Evolutionary conservation across 495 filamentous ascomycete species (phyloP).

Genomic region (Pseudoneurospora amorphoporcata): DNA sequence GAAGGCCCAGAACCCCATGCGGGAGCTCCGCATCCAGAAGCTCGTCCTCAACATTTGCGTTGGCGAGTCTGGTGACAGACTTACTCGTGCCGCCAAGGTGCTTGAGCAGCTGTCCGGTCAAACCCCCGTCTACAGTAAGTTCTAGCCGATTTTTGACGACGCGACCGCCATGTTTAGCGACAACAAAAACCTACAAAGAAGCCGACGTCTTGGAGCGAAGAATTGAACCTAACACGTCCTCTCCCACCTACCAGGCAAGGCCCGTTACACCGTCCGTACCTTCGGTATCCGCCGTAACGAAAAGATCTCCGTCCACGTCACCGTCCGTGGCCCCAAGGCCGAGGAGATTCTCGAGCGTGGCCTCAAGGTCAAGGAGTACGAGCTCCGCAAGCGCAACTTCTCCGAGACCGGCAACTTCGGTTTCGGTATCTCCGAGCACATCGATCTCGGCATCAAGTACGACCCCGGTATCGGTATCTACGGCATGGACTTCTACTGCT

Average conservation of each 20-base stretch:
- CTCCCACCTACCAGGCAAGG: constrained; percentile 62
- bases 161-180: no score
- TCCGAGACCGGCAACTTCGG: constrained; percentile 99
- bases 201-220: neutral
- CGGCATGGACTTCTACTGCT: constrained; percentile 99
- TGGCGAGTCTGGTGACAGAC: constrained; percentile 99
- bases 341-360: constrained; percentile 99
- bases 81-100: constrained; percentile 99
- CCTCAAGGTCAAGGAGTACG: constrained; percentile 99
- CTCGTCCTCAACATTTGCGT: constrained; percentile 99
- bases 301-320: constrained; percentile 99
- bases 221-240: neutral
- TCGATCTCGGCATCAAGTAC: constrained; percentile 99
- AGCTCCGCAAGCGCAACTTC: constrained; percentile 98
- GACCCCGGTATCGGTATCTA: constrained; percentile 99
- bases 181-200: neutral
- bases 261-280: constrained; percentile 99
- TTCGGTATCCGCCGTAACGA: constrained; percentile 99
- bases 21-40: constrained; percentile 99
- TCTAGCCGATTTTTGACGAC: neutral
- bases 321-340: constrained; percentile 98
- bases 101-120: constrained; percentile 98
- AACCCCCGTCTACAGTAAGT: constrained; percentile 96
- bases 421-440: constrained; percentile 99
- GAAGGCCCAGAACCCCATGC: constrained; percentile 94